Base-by-base conservation (phyloP, 345 rosid species). In the Camelina hispida region DNA sequence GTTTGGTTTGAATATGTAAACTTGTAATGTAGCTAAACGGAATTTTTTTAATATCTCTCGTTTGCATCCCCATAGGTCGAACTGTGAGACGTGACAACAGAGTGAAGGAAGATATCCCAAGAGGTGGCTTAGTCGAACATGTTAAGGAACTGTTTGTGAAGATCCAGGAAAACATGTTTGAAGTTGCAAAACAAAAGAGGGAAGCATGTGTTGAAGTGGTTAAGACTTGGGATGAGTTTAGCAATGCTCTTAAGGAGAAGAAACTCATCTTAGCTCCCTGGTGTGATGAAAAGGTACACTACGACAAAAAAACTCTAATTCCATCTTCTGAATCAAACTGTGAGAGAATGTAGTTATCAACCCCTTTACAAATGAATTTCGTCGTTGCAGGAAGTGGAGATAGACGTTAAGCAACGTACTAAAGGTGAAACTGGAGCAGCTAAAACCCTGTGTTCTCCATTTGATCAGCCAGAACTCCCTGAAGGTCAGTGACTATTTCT, bases 361-460 rank as follows among this genome's bases (percentile, higher is more conserved):
- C 11, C 4, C 4, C 43, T 3, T 38, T 38, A 38, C 43, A 38
- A 38, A 38, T 38, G 13, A 38, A 38, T 38, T 38, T 22, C 35
- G 22, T 35, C 35, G 22, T 35, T 77, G 48, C 60, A 94, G 98
- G 97, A 89, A 62, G 97, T 92, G 81, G 99, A 92, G 82, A 87
- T 87, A 76, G 97, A 89, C 9, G 97, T 95, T 42, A 95, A 94
- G 81, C 86, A 87, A 2, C 87, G 89, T 38, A 95, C 99, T 7
- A 89, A 84, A 84, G 97, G 97, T 37, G 99, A 90, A 73, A 87
- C 83, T 72, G 99, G 99, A 72, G 97, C 97, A 11, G 96, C 92
- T 66, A 95, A 95, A 84, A 87, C 88, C 28, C 96, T 95, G 20
- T 95, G 99, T 77, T 84, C 96, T 58, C 97, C 97, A 66, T 88